Evolutionary conservation across 129 eudicot species (phyloP).

Genomic region (Artemisia argyi): DNA sequence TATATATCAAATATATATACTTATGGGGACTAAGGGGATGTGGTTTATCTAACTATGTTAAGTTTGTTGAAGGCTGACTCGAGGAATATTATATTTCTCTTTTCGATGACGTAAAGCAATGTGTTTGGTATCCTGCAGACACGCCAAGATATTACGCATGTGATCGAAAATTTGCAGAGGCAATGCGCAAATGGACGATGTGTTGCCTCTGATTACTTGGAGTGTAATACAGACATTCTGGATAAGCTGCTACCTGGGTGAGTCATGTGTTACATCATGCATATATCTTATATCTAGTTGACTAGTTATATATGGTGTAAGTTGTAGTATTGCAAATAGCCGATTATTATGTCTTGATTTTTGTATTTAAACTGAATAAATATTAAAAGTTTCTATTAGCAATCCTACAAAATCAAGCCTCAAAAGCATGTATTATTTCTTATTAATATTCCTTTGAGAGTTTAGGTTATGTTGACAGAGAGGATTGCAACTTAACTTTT

Average conservation of each 20-base stretch:
- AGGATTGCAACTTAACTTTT: no score
- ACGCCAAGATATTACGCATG: conserved; percentile 54
- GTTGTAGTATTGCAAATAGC: neutral
- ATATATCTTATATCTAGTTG: neutral
- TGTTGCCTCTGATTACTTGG: conserved; percentile 49
- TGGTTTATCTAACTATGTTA: conserved; percentile 16
- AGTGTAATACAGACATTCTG: conserved; percentile 38
- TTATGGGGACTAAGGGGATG: conserved; percentile 7
- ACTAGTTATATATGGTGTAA: conserved; percentile 4
- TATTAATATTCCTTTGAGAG: no score
- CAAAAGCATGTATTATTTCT: no score
- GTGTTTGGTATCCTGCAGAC: conserved; percentile 43
- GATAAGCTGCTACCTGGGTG: conserved; percentile 49
- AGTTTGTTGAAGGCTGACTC: neutral
- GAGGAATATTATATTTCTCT: conserved; percentile 6
- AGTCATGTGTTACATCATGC: conserved; percentile 16
- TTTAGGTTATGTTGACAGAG: no score
- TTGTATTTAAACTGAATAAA: neutral
- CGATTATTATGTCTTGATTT: neutral
- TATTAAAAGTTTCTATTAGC: no score
- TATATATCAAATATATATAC: conserved; percentile 4
- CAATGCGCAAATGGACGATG: conserved; percentile 41
- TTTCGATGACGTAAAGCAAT: conserved; percentile 29
- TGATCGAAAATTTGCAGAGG: conserved; percentile 46
- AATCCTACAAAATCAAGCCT: no score